Evolutionary conservation across 2,329 filamentous ascomycete species (phyloP).

Genomic region (Aspergillus pseudotamarii): DNA sequence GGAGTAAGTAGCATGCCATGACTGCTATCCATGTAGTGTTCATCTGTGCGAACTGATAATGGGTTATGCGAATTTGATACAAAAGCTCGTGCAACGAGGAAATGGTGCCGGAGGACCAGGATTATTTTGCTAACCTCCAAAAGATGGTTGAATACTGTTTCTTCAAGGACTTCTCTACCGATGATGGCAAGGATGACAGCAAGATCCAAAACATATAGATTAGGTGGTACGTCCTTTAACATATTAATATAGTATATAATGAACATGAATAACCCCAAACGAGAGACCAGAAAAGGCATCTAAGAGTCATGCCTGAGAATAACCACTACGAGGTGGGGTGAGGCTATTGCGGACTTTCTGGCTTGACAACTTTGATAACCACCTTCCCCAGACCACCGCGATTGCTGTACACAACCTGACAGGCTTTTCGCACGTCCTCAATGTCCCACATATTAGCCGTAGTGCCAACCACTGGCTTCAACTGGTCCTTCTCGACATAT

Average conservation of each 20-base stretch:
- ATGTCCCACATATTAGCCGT: conserved; percentile 49
- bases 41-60: not conserved
- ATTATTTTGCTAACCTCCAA: not conserved
- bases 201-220: not conserved
- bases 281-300: not conserved
- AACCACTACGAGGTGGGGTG: not conserved
- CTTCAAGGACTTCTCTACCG: not conserved
- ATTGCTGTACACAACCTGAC: conserved; percentile 43
- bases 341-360: not conserved
- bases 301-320: not conserved
- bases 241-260: not conserved
- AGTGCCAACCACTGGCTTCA: conserved; percentile 48
- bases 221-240: not conserved
- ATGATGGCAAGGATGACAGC: not conserved
- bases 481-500: conserved; percentile 45
- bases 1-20: not conserved
- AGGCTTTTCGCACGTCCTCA: conserved; percentile 45
- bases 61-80: not conserved
- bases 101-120: not conserved
- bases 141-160: too few relatives aligned
- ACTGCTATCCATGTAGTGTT: not conserved
- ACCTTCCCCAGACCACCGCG: conserved; percentile 51
- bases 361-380: conserved; percentile 33
- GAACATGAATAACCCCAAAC: not conserved
- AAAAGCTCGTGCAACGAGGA: not conserved